These are phyloP conservation scores for Sphaerobolus stellatus DNA, from an alignment of 1,284 basidiomycete genomes.

Conservation along the genomic window DNA sequence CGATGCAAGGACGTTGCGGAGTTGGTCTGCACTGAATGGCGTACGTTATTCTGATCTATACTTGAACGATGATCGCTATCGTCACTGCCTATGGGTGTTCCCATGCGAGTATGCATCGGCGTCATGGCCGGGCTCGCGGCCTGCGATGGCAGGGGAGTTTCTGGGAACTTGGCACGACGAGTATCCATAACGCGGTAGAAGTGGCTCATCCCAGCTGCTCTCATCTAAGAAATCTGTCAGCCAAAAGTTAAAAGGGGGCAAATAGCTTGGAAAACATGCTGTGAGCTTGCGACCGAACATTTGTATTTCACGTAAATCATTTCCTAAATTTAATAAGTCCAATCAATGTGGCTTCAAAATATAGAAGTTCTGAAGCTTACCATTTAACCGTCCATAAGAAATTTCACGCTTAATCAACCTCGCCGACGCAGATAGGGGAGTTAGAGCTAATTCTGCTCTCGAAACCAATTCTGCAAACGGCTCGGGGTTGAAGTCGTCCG, in stretches of 20 bases:
- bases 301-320: conserved; percentile 58
- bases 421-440: conserved; percentile 52
- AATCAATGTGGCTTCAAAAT: neutral
- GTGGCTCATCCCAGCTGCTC: conserved; percentile 62
- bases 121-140: conserved; percentile 31
- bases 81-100: conserved; percentile 32
- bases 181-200: conserved; percentile 67
- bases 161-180: conserved; percentile 55
- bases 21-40: neutral
- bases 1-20: neutral
- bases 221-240: conserved; percentile 29
- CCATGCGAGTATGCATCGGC: conserved; percentile 42
- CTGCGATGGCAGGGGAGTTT: conserved; percentile 2
- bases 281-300: conserved; percentile 49
- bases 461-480: conserved; percentile 33
- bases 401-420: conserved; percentile 64
- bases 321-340: neutral
- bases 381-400: conserved; percentile 61
- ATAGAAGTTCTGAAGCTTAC: conserved; percentile 25
- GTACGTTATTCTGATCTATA: neutral
- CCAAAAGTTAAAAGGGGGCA: neutral
- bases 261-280: conserved; percentile 1
- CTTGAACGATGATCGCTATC: neutral
- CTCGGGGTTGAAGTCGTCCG: conserved; percentile 44
- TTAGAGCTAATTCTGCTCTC: conserved; percentile 55